Evolutionary conservation across 2,329 filamentous ascomycete species (phyloP).

Genomic region (Sporothrix protearum): DNA sequence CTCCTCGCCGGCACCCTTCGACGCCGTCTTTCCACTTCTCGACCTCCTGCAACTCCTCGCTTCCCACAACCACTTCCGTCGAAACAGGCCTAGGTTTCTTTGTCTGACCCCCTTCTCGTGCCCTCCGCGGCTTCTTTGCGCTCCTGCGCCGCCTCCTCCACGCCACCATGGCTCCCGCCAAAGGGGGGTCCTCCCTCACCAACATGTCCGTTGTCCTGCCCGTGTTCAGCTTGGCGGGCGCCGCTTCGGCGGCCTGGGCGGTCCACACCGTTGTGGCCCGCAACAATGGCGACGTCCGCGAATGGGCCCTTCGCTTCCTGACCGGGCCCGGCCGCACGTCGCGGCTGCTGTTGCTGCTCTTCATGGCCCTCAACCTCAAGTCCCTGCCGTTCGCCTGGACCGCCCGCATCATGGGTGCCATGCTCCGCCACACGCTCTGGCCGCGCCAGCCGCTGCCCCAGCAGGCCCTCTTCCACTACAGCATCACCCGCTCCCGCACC

Average conservation of each 20-base stretch:
- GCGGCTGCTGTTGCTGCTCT: constrained; percentile 51
- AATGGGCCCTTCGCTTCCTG: constrained; percentile 43
- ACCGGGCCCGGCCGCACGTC: constrained; percentile 54
- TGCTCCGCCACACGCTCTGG: constrained; percentile 35
- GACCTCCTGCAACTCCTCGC: background rate
- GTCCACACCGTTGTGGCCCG: constrained; percentile 39
- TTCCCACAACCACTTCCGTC: background rate
- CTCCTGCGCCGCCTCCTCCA: background rate
- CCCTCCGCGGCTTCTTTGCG: background rate
- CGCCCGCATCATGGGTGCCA: constrained; percentile 37
- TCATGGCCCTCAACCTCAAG: constrained; percentile 67
- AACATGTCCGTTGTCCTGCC: constrained; percentile 39
- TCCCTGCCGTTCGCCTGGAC: constrained; percentile 73
- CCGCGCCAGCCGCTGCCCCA: constrained; percentile 31
- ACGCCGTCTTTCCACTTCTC: background rate
- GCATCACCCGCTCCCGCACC: constrained; percentile 34
- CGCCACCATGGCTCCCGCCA: constrained; percentile 4
- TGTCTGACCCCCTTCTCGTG: background rate
- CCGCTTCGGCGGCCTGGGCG: constrained; percentile 47
- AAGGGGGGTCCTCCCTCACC: constrained; percentile 28
- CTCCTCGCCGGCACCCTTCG: constrained; percentile 34
- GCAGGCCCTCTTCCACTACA: constrained; percentile 39
- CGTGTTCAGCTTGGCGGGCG: constrained; percentile 42
- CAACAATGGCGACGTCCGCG: constrained; percentile 40
- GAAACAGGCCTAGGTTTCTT: background rate